Base-by-base conservation (phyloP, 2,329 filamentous ascomycete genomes). In the Cryphonectria carpinicola region DNA sequence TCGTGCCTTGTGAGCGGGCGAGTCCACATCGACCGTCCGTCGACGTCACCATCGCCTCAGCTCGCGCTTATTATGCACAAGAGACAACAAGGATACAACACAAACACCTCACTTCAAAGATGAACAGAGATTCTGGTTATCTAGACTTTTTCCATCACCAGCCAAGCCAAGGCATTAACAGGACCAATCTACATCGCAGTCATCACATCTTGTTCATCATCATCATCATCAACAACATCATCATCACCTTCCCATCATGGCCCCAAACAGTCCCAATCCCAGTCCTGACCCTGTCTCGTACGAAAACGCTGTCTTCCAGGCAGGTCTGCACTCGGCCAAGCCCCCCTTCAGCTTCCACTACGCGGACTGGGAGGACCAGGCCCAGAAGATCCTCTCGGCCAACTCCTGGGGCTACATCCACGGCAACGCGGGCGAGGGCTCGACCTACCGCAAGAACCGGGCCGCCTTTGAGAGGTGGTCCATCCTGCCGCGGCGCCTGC, bases 391-490 rank as follows among this genome's bases (percentile, higher is more conserved):
- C 7, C 67, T 74, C 17, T 72, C 70, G 10, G 64, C 73, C 32
- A 74, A 74, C n/a, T 71, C 70, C 3, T 70, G 70, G 58, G 72
- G 73, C 14, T 74, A 72, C 52, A 65, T 72, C 25, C 49, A 72
- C 35, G 70, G 70, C 17, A 72, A 72, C 65, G 69, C 67, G 22
- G 70, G 70, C 65, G 43, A 46, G 4, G 70, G 70, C 2, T 65
- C 70, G 0, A 72, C 70, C 41, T 72, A 67, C 43, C 58, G 70
- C 52, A 72, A 70, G 65, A 72, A 72, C 67, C 70, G 69, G 54
- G 67, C 70, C 19, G 70, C 70, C 19, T 72, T 72, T 61, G 65
- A 67, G 52, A 60, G 70, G 22, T 72, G 70, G 67, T 72, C 70
- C 32, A 70, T 72, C 37, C 41, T 72, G 10, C 70, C 70, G 3